Conservation (phyloP, 139 green algal genomes). For the Medakamo hakoo region DNA sequence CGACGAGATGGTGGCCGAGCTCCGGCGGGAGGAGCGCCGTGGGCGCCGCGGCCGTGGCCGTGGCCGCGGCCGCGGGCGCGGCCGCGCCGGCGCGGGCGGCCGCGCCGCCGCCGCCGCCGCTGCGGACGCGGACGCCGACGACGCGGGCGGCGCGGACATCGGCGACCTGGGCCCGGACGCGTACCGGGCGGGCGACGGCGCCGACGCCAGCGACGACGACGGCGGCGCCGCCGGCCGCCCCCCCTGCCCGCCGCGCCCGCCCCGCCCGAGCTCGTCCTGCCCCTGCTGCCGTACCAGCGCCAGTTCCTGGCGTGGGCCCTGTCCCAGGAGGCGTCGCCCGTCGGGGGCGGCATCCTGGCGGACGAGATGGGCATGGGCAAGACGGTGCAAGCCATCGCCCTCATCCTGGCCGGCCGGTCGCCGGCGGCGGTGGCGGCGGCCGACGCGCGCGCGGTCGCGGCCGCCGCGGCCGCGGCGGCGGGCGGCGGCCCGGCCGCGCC, state of each 20-base stretch:
- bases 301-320: constrained; percentile 71
- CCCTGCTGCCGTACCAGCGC: constrained; percentile 85
- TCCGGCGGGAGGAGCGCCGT: no score
- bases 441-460: background rate
- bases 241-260: background rate
- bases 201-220: background rate
- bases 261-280: constrained; percentile 54
- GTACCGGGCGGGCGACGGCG: no score
- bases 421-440: background rate
- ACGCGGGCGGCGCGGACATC: background rate
- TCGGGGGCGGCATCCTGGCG: constrained; percentile 72
- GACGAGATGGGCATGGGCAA: constrained; percentile 90
- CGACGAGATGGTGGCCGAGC: no score
- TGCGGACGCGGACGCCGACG: no score
- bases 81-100: no score
- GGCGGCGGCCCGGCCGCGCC: background rate
- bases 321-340: constrained; percentile 29
- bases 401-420: constrained; percentile 50
- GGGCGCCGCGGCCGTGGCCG: no score
- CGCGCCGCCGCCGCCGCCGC: no score
- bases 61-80: no score
- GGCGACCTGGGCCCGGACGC: no score
- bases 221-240: no score
- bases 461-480: background rate
- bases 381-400: constrained; percentile 63